A percentile compares a stretch with the other conserved stretches of the same genome.
Conservation (phyloP, 768 basidiomycete genomes). For the Suillus lakei region DNA sequence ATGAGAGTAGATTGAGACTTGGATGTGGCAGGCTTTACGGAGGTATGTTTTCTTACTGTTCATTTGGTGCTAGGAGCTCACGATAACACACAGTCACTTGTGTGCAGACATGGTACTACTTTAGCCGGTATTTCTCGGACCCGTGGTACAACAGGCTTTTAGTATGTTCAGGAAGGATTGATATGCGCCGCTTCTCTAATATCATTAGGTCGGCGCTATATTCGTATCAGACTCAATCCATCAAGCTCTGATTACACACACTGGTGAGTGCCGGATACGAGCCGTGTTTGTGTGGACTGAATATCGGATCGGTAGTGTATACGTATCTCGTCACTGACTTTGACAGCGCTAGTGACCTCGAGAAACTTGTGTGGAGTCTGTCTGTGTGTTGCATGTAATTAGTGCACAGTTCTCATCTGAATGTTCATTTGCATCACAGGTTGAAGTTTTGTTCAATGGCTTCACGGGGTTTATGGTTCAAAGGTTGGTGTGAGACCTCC, state of each 20-base stretch:
- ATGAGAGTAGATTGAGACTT: not conserved
- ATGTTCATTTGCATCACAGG: slow-evolving; percentile 24
- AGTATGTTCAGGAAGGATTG: slow-evolving; percentile 30
- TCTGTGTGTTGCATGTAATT: not conserved
- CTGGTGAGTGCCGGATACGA: slow-evolving; percentile 34
- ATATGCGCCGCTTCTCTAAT: not conserved
- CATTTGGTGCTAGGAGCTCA: not conserved
- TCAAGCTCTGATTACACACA: slow-evolving; percentile 55
- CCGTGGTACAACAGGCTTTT: slow-evolving; percentile 46
- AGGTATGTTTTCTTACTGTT: slow-evolving; percentile 32
- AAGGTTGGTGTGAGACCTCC: slow-evolving; percentile 15
- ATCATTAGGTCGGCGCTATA: slow-evolving; percentile 48
- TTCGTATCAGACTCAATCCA: slow-evolving; percentile 56
- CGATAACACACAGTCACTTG: slow-evolving; percentile 43
- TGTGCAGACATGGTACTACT: slow-evolving; percentile 57
- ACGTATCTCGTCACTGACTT: slow-evolving; percentile 46
- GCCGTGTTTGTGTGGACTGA: not conserved
- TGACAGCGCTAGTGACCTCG: slow-evolving; percentile 32
- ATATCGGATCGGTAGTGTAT: slow-evolving; percentile 40
- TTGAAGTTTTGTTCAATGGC: slow-evolving; percentile 54
- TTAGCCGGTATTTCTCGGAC: slow-evolving; percentile 47
- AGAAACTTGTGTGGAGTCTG: slow-evolving; percentile 44
- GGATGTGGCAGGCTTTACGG: slow-evolving; percentile 45
- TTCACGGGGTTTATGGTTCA: slow-evolving; percentile 55
- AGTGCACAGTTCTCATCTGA: not conserved